Percentiles rank a stretch among this genome's conserved stretches.
Conservation (phyloP, 768 basidiomycete species). For the Dendrothele bispora region DNA sequence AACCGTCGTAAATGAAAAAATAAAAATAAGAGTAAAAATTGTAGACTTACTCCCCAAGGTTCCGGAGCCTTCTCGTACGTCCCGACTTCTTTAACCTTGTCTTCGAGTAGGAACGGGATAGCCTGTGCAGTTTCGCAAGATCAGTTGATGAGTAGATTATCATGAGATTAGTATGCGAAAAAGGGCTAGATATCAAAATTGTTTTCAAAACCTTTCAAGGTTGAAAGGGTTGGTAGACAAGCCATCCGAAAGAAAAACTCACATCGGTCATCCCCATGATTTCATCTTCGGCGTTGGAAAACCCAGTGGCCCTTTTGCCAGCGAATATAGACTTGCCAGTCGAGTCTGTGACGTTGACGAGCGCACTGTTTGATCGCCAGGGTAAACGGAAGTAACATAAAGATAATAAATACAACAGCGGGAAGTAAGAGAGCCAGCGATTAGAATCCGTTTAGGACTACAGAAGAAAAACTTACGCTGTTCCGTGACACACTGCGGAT, state of each 20-base stretch:
- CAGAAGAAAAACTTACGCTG: slow-evolving; percentile 47
- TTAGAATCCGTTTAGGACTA: neutral
- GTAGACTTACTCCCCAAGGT: slow-evolving; percentile 52
- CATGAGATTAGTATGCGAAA: neutral
- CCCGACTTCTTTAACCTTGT: slow-evolving; percentile 60
- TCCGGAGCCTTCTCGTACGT: slow-evolving; percentile 57
- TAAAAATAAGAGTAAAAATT: too few relatives aligned
- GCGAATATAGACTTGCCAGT: slow-evolving; percentile 65
- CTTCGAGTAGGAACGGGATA: slow-evolving; percentile 72
- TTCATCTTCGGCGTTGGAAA: slow-evolving; percentile 72
- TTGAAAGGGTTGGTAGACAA: too few relatives aligned
- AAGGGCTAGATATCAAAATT: too few relatives aligned
- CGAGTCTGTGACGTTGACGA: slow-evolving; percentile 54
- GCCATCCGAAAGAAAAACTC: slow-evolving; percentile 17
- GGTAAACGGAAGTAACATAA: too few relatives aligned
- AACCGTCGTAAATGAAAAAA: too few relatives aligned
- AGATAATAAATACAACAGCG: too few relatives aligned
- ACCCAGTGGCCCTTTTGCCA: slow-evolving; percentile 59
- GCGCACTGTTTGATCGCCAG: slow-evolving; percentile 52
- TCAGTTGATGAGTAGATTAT: slow-evolving; percentile 4
- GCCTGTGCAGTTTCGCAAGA: neutral
- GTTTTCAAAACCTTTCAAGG: too few relatives aligned
- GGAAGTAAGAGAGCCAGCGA: too few relatives aligned
- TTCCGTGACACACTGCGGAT: slow-evolving; percentile 78
- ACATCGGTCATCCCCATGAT: slow-evolving; percentile 43